phyloP scores from a whole-genome alignment of 2,329 filamentous ascomycete species.

The Pestalotiopsis sp. region DNA sequence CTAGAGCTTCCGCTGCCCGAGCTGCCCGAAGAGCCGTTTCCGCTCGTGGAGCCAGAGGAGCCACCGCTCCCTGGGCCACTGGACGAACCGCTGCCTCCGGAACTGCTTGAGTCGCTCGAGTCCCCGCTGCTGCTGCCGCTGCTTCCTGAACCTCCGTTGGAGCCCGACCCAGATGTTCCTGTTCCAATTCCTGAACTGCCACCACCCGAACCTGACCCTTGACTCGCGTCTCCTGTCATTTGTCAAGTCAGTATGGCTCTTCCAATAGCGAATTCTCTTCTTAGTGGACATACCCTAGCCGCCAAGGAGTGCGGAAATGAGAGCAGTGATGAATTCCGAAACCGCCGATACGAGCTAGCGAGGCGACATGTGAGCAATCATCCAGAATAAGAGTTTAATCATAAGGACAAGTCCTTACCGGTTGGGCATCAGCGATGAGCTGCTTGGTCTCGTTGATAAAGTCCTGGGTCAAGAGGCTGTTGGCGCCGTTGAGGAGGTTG shows the following conservation, averaged over 20 bases:
- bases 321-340: slow-evolving; percentile 14
- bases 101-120: not conserved
- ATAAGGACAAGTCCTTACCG: not conserved
- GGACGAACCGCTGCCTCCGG: not conserved
- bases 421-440: not conserved
- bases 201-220: slow-evolving; percentile 1
- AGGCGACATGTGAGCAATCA: not conserved
- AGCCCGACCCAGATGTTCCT: not conserved
- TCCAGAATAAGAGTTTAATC: not conserved
- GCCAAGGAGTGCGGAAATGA: slow-evolving; percentile 9
- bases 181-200: not conserved
- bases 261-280: not conserved
- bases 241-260: not conserved
- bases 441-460: slow-evolving; percentile 1
- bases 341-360: slow-evolving; percentile 10
- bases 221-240: not conserved
- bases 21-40: not conserved
- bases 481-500: slow-evolving; percentile 2
- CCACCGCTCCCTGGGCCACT: not conserved
- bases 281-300: slow-evolving; percentile 6
- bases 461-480: slow-evolving; percentile 2
- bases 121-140: not conserved
- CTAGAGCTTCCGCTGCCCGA: not conserved
- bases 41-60: not conserved
- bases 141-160: not conserved